These are phyloP conservation scores for Crithidia bombi DNA, from an alignment of 208 protist genomes.

Conservation along the genomic window DNA sequence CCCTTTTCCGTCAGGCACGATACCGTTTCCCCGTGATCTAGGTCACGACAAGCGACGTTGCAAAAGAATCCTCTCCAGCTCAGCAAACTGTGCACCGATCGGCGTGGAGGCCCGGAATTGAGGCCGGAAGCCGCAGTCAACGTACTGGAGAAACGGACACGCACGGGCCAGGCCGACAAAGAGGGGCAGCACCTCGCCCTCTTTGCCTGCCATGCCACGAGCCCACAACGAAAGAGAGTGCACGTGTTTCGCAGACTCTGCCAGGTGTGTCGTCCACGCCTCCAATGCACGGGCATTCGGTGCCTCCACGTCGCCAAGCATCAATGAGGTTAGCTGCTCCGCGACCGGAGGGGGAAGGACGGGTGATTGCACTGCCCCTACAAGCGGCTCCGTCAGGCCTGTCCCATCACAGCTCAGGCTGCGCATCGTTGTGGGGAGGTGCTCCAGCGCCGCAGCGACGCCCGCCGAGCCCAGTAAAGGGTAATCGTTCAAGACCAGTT, in stretches of 20 bases:
- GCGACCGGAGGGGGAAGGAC: conserved; percentile 43
- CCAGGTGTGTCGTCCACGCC: conserved; percentile 34
- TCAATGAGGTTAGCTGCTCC: conserved; percentile 41
- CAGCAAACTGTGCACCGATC: conserved; percentile 43
- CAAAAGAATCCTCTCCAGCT: conserved; percentile 54
- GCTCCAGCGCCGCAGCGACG: conserved; percentile 32
- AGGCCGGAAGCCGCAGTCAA: conserved; percentile 66
- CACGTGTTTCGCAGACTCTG: conserved; percentile 24
- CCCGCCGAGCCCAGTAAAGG: conserved; percentile 43
- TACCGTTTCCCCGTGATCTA: too few species aligned
- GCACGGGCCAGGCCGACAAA: conserved; percentile 37
- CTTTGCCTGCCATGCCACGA: conserved; percentile 61
- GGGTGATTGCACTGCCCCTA: conserved; percentile 18
- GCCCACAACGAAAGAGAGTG: conserved; percentile 67
- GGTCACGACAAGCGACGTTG: conserved; percentile 35
- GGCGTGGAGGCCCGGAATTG: conserved; percentile 53
- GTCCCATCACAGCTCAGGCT: conserved; percentile 49
- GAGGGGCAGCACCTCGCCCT: conserved; percentile 10
- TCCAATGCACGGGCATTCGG: conserved; percentile 30
- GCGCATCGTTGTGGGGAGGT: conserved; percentile 33
- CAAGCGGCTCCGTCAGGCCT: conserved; percentile 33
- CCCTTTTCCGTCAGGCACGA: too few species aligned
- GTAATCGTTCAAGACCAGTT: conserved; percentile 65
- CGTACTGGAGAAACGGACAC: conserved; percentile 50
- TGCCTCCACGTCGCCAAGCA: conserved; percentile 57